A percentile compares a stretch with the other conserved stretches of the same genome.
Evolutionary conservation across 208 protist genomes (phyloP).

Genomic region (Trypanosoma platydactyli): DNA sequence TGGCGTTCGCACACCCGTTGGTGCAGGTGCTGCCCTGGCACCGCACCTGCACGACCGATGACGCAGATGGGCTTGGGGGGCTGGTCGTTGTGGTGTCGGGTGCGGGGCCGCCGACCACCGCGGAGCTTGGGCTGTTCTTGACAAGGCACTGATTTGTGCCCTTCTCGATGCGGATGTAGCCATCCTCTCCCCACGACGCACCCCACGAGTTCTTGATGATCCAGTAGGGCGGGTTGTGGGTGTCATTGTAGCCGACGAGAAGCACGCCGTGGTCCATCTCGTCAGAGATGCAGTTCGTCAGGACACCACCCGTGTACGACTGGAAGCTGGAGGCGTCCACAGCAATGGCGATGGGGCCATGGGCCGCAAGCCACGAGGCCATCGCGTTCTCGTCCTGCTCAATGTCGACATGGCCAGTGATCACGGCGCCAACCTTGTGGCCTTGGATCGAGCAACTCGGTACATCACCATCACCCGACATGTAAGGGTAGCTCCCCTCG

Average conservation of each 20-base stretch:
- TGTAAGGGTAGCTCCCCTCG: conserved; percentile 84
- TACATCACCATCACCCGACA: conserved; percentile 36
- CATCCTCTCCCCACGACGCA: conserved; percentile 83
- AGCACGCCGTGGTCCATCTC: conserved; percentile 91
- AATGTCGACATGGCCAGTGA: conserved; percentile 70
- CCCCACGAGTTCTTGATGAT: conserved; percentile 92
- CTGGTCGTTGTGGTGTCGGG: conserved; percentile 3
- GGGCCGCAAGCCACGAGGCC: conserved; percentile 54
- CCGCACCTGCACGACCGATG: conserved; percentile 33
- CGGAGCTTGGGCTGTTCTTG: conserved; percentile 59
- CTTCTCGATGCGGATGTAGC: conserved; percentile 89
- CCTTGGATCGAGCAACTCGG: conserved; percentile 39
- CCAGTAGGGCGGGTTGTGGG: conserved; percentile 73
- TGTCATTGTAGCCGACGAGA: conserved; percentile 83
- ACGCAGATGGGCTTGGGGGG: conserved; percentile 3
- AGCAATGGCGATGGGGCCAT: conserved; percentile 89
- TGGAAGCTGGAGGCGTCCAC: conserved; percentile 89
- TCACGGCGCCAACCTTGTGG: conserved; percentile 63
- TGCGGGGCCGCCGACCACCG: conserved; percentile 28
- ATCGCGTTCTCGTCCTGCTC: conserved; percentile 76
- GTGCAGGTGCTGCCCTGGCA: neutral
- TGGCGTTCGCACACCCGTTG: conserved; percentile 33
- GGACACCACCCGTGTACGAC: conserved; percentile 77
- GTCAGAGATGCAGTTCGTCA: conserved; percentile 61
- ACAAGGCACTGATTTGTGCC: conserved; percentile 82